These are phyloP conservation scores for Filosporella fistucella DNA, from an alignment of 495 filamentous ascomycete species.

Conservation along the genomic window DNA sequence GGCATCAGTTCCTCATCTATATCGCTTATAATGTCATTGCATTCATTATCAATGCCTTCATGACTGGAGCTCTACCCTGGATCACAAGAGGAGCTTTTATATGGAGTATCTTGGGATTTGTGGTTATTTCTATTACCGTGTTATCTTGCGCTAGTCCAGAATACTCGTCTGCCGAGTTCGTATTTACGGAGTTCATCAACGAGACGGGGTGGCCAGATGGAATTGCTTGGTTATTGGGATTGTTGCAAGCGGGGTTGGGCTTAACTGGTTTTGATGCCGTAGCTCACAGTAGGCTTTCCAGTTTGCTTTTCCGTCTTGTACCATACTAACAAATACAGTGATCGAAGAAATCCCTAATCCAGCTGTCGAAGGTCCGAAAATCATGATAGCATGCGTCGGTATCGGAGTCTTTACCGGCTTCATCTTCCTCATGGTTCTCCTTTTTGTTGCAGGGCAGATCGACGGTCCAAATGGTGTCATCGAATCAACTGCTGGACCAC, in stretches of 20 bases:
- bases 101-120: conserved; percentile 23
- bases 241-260: conserved; percentile 57
- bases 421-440: conserved; percentile 60
- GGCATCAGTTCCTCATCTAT: conserved; percentile 76
- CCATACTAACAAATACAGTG: conserved; percentile 31
- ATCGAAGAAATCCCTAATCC: conserved; percentile 42
- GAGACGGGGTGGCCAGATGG: conserved; percentile 60
- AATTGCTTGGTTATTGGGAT: conserved; percentile 57
- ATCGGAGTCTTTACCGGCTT: conserved; percentile 38
- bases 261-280: conserved; percentile 61
- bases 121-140: conserved; percentile 33
- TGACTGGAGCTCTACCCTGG: conserved; percentile 55
- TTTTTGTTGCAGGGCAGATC: conserved; percentile 59
- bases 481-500: conserved; percentile 52
- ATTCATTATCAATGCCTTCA: conserved; percentile 64
- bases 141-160: conserved; percentile 30
- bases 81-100: conserved; percentile 57
- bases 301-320: background rate
- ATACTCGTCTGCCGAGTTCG: conserved; percentile 37
- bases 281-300: conserved; percentile 36
- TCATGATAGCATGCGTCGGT: conserved; percentile 30
- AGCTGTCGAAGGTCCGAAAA: conserved; percentile 29
- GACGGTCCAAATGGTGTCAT: conserved; percentile 50
- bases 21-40: conserved; percentile 58
- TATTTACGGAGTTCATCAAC: conserved; percentile 55